phyloP scores from a whole-genome alignment of 2,329 filamentous ascomycete species.

The Hypocrella siamensis region DNA sequence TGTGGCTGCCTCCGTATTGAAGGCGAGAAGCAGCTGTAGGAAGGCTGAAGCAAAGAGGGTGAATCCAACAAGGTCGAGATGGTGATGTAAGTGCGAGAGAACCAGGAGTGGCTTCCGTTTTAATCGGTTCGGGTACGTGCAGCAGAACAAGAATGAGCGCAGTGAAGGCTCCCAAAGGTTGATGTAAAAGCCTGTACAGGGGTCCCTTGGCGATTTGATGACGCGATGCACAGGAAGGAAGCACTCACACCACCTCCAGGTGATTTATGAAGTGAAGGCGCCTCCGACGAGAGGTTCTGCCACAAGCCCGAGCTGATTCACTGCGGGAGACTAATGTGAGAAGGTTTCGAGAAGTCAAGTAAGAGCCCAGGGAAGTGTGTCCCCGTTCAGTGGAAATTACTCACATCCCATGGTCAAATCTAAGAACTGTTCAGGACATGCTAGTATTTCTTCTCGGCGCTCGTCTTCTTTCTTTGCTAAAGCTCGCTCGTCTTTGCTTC shows the following conservation, averaged over 20 bases:
- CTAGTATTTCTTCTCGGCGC: too few species aligned
- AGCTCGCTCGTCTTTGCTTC: too few species aligned
- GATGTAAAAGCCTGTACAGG: constrained; percentile 23
- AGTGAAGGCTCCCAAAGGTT: constrained; percentile 26
- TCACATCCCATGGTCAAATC: too few species aligned
- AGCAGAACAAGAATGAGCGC: constrained; percentile 15
- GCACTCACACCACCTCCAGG: constrained; percentile 26
- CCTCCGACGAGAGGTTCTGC: constrained; percentile 27
- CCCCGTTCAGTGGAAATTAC: not conserved
- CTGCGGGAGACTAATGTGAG: constrained; percentile 3
- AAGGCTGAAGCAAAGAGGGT: constrained; percentile 23
- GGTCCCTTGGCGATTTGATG: not conserved
- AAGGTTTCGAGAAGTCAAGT: not conserved
- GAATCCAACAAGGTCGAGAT: constrained; percentile 27
- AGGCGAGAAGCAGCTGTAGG: constrained; percentile 28
- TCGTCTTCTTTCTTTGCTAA: too few species aligned
- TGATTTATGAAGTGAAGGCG: constrained; percentile 18
- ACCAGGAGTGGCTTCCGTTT: constrained; percentile 9
- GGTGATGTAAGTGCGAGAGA: constrained; percentile 8
- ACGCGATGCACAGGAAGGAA: not conserved
- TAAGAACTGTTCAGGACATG: too few species aligned
- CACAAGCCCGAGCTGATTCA: constrained; percentile 22
- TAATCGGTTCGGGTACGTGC: constrained; percentile 21
- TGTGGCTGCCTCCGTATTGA: constrained; percentile 23
- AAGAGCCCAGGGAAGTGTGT: not conserved